Conservation (phyloP, 2,329 filamentous ascomycete species). For the Berkeleyomyces basicola region DNA sequence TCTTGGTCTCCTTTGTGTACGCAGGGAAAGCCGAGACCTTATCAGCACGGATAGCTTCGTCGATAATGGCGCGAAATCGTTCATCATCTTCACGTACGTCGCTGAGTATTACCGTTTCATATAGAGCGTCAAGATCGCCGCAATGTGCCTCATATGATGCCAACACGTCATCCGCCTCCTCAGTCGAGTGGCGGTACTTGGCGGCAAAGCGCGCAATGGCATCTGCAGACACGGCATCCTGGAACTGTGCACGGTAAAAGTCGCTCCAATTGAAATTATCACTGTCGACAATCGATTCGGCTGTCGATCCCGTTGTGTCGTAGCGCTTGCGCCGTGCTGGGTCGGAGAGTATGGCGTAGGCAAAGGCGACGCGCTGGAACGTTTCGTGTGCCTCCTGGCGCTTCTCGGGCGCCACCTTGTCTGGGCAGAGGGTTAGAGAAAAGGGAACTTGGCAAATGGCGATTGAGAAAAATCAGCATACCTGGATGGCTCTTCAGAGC, state of each 20-base stretch:
- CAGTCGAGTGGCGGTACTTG: constrained; percentile 70
- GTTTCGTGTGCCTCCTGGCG: constrained; percentile 58
- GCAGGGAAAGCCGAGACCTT: constrained; percentile 49
- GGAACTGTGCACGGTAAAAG: constrained; percentile 76
- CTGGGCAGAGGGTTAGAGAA: constrained; percentile 24
- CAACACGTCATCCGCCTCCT: constrained; percentile 67
- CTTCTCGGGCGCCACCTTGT: constrained; percentile 55
- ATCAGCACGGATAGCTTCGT: constrained; percentile 56
- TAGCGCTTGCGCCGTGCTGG: constrained; percentile 66
- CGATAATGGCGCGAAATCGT: constrained; percentile 64
- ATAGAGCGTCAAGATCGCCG: constrained; percentile 63
- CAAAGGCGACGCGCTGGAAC: constrained; percentile 86
- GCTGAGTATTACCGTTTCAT: constrained; percentile 74
- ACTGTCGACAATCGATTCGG: constrained; percentile 60
- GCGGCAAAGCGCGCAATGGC: constrained; percentile 59
- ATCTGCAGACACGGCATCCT: constrained; percentile 55
- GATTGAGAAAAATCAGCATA: constrained; percentile 25
- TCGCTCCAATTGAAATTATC: constrained; percentile 80
- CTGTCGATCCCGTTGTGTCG: constrained; percentile 77
- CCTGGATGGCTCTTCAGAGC: constrained; percentile 77
- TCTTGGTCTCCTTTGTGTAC: constrained; percentile 60
- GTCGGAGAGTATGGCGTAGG: constrained; percentile 85
- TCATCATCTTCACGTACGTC: constrained; percentile 71
- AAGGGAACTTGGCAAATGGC: background rate
- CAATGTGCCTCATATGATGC: constrained; percentile 54